Base-by-base conservation (phyloP, 345 rosid genomes). In the Sapria himalayana region DNA sequence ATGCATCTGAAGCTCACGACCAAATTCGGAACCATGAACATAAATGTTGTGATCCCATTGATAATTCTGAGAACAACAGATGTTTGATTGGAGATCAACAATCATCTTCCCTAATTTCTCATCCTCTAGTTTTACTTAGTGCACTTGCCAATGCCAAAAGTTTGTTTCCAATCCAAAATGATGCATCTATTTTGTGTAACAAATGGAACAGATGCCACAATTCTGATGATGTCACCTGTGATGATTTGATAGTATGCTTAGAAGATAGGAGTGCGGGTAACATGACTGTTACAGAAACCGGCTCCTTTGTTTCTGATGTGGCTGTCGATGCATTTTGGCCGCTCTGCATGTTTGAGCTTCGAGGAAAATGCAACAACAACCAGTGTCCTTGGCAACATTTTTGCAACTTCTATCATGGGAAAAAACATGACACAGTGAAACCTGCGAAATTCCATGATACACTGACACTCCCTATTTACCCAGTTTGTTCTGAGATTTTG, bases 301-400 rank as follows among this genome's bases (percentile, higher is more conserved):
- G 71, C 43, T 64, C 59, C 20, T 74, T 74, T 57, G 50, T 64
- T 39, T 46, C 64, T 48, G 52, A 59, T 71, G 31, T 55, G 52
- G 60, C 70, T 13, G 45, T 82, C 53, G 84, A 89, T 41, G 93
- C 85, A 37, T 74, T 63, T 51, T 66, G 81, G 86, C 81, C 93
- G 9, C 69, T 89, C 18, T 89, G 98, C 66, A 59, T 74, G 72
- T 89, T 67, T 19, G 98, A 89, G 58, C 82, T 89, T 34, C 76
- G 98, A 38, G 98, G 98, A 53, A 82, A 76, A 59, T 89, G 98
- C 73, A 89, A 82, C 55, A 74, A 82, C 64, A 78, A 76, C 46
- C 80, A 72, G 46, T 89, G 98, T 50, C 78, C 82, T 33, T 82
- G 79, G 92, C 98, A 89, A 66, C 98, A 89, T 61, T 53, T 73